Conservation (phyloP, 1,139 yeast species). For the Chernovozyma sophiae-reginae region DNA sequence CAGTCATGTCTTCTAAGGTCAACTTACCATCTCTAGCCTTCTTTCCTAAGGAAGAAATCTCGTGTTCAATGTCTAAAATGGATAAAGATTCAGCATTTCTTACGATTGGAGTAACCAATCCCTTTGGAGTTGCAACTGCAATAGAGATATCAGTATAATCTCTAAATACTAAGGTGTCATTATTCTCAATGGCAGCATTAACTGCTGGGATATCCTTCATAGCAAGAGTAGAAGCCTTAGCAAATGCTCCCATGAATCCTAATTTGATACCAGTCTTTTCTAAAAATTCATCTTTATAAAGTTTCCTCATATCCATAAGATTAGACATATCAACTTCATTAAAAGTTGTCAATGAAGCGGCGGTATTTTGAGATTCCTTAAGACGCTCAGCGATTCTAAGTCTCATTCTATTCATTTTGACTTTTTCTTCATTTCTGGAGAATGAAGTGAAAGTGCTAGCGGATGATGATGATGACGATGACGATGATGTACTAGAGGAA, state of each 20-base stretch:
- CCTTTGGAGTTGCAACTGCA: slow-evolving; percentile 99
- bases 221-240: slow-evolving; percentile 91
- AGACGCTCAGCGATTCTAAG: slow-evolving; percentile 98
- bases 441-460: slow-evolving; percentile 56
- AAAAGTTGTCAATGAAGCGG: slow-evolving; percentile 96
- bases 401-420: slow-evolving; percentile 99
- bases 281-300: slow-evolving; percentile 93
- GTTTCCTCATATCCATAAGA: slow-evolving; percentile 89
- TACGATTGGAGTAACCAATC: slow-evolving; percentile 95
- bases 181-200: slow-evolving; percentile 90
- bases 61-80: slow-evolving; percentile 86
- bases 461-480: slow-evolving; percentile 16
- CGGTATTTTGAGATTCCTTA: slow-evolving; percentile 98
- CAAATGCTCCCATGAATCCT: slow-evolving; percentile 98
- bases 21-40: slow-evolving; percentile 97
- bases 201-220: slow-evolving; percentile 94
- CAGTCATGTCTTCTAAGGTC: slow-evolving; percentile 97
- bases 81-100: slow-evolving; percentile 94
- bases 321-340: slow-evolving; percentile 97
- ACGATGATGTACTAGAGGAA: too few species aligned
- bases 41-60: slow-evolving; percentile 73
- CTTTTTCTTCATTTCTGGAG: slow-evolving; percentile 84
- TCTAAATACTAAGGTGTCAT: slow-evolving; percentile 91
- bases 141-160: slow-evolving; percentile 94
- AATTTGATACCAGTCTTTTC: slow-evolving; percentile 92